Evolutionary conservation across 495 filamentous ascomycete species (phyloP), one percentile per base, ranked within the genome.

Genomic region (Aspergillus wentii): DNA sequence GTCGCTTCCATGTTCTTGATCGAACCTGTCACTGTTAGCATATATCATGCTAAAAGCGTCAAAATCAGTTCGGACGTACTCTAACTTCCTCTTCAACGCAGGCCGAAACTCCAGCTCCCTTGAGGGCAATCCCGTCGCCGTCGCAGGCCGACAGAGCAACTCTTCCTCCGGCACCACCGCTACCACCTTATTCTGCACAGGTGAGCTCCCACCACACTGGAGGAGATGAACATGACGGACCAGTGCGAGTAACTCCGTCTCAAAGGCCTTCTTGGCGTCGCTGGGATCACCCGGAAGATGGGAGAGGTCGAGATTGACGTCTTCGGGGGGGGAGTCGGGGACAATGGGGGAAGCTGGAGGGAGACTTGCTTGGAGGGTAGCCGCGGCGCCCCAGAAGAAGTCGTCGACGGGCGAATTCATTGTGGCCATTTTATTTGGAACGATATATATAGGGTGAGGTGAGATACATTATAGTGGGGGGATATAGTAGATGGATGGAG

Each of bases 161-260:
- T 79, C 38, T 80, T 79, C 41, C n/a, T n/a, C n/a, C n/a, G n/a
- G n/a, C n/a, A n/a, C n/a, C n/a, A n/a, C n/a, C n/a, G n/a, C n/a
- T n/a, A n/a, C n/a, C n/a, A n/a, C n/a, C n/a, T n/a, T n/a, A n/a
- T n/a, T n/a, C n/a, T n/a, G n/a, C n/a, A n/a, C n/a, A n/a, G n/a
- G n/a, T n/a, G n/a, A n/a, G n/a, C n/a, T n/a, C n/a, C n/a, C n/a
- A n/a, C n/a, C n/a, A 81, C 74, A 73, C 58, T 54, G 72, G 71
- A 90, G 72, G 40, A 74, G 73, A 48, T 84, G 78, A 36, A 90
- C 69, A 31, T 85, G 67, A 40, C 75, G 66, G 35, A 78, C 71
- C 39, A 90, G 70, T 36, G 80, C 76, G 35, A 78, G 74, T 32
- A 90, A 73, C 55, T 88, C 85, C 38, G 66, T 66, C 59, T 88